Percentiles rank a stretch among this genome's conserved stretches.
These are phyloP conservation scores for Umbelopsis ramanniana DNA, from an alignment of 192 early-diverging fungal species.

Conservation along the genomic window DNA sequence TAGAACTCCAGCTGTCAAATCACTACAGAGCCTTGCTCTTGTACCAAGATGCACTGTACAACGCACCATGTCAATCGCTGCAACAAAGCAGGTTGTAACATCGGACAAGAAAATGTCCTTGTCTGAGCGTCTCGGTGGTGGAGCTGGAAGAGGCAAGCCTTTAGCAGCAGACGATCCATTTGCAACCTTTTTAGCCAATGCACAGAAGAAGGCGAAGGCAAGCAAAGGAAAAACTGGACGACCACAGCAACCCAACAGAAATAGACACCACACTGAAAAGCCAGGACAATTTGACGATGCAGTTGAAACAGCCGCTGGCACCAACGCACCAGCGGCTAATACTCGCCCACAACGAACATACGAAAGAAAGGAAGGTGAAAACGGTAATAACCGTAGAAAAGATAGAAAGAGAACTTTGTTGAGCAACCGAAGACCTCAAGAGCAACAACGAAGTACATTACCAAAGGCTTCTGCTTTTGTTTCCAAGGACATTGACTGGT, in stretches of 20 bases:
- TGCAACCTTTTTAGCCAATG: constrained; percentile 31
- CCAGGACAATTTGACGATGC: constrained; percentile 41
- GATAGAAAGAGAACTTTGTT: constrained; percentile 3
- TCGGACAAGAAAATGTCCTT: constrained; percentile 12
- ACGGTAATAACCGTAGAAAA: not conserved
- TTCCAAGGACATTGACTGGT: constrained; percentile 41
- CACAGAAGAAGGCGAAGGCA: constrained; percentile 11
- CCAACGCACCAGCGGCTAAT: not conserved
- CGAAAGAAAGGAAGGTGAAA: constrained; percentile 1
- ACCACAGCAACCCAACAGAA: constrained; percentile 7
- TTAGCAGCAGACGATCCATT: constrained; percentile 27
- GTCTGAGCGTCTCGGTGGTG: constrained; percentile 33
- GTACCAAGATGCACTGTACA: not conserved
- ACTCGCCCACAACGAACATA: constrained; percentile 1
- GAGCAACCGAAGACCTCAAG: constrained; percentile 18
- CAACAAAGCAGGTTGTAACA: not conserved
- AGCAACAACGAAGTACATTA: constrained; percentile 1
- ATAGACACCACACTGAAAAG: constrained; percentile 15
- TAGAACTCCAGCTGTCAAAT: not conserved
- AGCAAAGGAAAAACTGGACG: constrained; percentile 1
- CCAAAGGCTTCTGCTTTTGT: constrained; percentile 31
- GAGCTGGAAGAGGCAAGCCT: constrained; percentile 32
- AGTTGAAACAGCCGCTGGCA: not conserved
- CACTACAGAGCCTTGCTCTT: constrained; percentile 1
- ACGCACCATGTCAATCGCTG: not conserved